Base-by-base conservation (phyloP, 352 stramenopile species). In the Globisporangium acanthophoron region DNA sequence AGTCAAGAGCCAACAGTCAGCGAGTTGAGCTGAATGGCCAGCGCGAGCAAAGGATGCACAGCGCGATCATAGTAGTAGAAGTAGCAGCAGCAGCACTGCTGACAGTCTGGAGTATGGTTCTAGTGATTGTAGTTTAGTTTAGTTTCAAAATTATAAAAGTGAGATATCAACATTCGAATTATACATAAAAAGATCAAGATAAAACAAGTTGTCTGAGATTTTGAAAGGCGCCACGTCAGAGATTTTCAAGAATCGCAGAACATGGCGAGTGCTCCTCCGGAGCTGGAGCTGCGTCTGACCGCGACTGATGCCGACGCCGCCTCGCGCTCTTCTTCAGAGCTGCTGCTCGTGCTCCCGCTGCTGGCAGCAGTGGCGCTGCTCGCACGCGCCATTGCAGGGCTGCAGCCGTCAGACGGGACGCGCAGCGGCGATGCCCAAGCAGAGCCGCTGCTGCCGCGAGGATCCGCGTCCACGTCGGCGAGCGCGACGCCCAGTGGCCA, bases 21-120 rank as follows among this genome's bases (percentile, higher is more conserved):
- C 8, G 31, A 7, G 35, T 53, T 52, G 21, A 50, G 51, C 51
- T 58, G 53, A 58, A 51, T 58, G 44, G 54, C n/a, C 8, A 53
- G 27, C 29, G 12, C 16, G 15, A 50, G 31, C 8, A 9, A 35
- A 35, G 31, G 31, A 35, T 9, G 5, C 31, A 9, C 31, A 15
- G 44, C 18, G 29, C 8, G 44, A 49, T 6, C 31, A 35, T 7
- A 35, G 24, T 27, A 27, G 24, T 27, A 27, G 24, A 27, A 27
- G 24, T 27, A 27, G 24, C 24, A 27, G 24, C 24, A 27, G 24
- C 24, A 27, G 24, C 24, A 27, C 24, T 27, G 24, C 24, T 27
- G 24, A 27, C 24, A 27, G 24, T 27, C 24, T 27, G 24, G 24
- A 27, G 24, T 27, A 27, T 27, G 24, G 24, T 27, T 27, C 24